phyloP scores from a whole-genome alignment of 176 grass and related monocot species.

The Urochloa ruziziensis region DNA sequence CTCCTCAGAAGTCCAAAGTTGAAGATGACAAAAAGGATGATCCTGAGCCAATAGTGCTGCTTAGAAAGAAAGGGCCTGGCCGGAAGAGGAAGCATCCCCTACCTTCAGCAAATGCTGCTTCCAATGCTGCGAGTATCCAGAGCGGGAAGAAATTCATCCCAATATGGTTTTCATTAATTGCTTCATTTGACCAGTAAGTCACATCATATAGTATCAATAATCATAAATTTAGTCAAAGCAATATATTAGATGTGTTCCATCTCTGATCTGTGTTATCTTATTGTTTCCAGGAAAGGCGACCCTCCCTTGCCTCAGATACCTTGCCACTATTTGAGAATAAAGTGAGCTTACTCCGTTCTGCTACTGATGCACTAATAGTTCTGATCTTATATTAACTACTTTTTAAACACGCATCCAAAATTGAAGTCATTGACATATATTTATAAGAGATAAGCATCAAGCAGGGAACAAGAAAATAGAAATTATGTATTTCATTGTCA shows the following conservation, averaged over 20 bases:
- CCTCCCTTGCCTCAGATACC: slow-evolving; percentile 63
- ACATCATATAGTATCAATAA: neutral
- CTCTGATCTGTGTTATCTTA: slow-evolving; percentile 37
- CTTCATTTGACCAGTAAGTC: slow-evolving; percentile 71
- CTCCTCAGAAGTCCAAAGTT: slow-evolving; percentile 47
- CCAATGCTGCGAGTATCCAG: slow-evolving; percentile 25
- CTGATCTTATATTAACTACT: slow-evolving; percentile 15
- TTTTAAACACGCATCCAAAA: slow-evolving; percentile 4
- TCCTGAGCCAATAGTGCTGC: slow-evolving; percentile 30
- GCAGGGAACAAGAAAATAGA: neutral
- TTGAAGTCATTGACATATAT: slow-evolving; percentile 17
- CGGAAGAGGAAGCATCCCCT: slow-evolving; percentile 46
- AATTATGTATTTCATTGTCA: neutral
- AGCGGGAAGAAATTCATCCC: slow-evolving; percentile 30
- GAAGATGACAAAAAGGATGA: slow-evolving; percentile 55
- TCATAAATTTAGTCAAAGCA: slow-evolving; percentile 17
- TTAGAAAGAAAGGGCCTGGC: slow-evolving; percentile 55
- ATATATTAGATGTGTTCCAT: neutral
- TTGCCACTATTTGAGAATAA: slow-evolving; percentile 71
- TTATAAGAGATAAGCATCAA: slow-evolving; percentile 19
- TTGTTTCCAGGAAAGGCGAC: slow-evolving; percentile 66
- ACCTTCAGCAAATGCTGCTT: slow-evolving; percentile 28
- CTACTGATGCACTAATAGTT: slow-evolving; percentile 15
- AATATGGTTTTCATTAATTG: slow-evolving; percentile 80
- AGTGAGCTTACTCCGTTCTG: slow-evolving; percentile 52